Conservation (phyloP, 306 rosid species). For the Quercus cerris region DNA sequence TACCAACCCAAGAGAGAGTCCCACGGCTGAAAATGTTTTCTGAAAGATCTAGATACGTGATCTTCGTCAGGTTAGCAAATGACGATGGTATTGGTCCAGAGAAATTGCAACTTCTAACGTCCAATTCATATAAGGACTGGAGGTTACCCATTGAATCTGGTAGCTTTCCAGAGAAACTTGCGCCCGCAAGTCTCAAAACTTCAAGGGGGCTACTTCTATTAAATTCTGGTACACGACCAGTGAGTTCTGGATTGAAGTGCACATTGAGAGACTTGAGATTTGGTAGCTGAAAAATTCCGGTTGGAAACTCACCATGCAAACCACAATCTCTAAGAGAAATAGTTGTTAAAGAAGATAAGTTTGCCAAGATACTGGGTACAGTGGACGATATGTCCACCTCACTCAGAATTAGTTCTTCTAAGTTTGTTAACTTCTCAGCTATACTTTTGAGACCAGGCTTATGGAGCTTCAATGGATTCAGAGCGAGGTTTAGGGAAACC, state of each 20-base stretch:
- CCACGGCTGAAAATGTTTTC: fast-evolving
- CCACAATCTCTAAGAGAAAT: neutral
- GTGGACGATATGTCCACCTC: neutral
- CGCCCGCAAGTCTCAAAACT: too few relatives aligned
- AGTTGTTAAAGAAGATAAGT: neutral
- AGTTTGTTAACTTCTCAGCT: neutral
- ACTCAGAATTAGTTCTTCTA: neutral
- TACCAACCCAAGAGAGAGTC: neutral
- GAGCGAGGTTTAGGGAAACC: neutral
- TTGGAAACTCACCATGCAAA: neutral
- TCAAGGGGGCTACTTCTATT: neutral
- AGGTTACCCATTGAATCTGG: neutral
- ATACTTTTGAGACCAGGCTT: neutral
- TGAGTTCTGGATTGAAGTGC: neutral
- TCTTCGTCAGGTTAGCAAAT: neutral
- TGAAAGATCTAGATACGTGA: neutral
- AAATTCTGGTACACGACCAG: neutral
- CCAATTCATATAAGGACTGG: fast-evolving
- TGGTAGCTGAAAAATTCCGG: neutral
- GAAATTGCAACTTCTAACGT: neutral
- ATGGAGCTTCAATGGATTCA: neutral
- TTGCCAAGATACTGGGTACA: neutral
- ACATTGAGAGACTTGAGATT: neutral
- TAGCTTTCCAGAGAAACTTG: neutral
- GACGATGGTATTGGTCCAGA: neutral